These are phyloP conservation scores for Penicillium sp. DNA, from an alignment of 2,329 filamentous ascomycete species.

Conservation along the genomic window DNA sequence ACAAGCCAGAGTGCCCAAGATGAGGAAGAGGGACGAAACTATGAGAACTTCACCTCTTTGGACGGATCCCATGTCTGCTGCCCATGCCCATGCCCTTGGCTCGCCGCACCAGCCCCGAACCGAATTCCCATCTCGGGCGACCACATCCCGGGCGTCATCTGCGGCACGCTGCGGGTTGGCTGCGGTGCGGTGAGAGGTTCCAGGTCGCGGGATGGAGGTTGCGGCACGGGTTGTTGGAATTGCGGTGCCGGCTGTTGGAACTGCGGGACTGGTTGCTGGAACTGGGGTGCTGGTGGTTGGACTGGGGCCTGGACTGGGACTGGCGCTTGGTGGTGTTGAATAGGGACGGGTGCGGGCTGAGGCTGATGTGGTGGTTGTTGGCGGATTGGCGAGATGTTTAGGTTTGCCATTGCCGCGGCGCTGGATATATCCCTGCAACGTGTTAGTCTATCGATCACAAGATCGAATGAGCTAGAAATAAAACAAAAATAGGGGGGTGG, in stretches of 20 bases:
- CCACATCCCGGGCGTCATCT: conserved; percentile 66
- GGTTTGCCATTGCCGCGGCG: conserved; percentile 59
- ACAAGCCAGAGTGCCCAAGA: neutral
- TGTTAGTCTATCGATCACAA: conserved; percentile 10
- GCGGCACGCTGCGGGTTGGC: conserved; percentile 53
- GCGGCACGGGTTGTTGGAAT: conserved; percentile 31
- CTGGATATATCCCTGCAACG: conserved; percentile 59
- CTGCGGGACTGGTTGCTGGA: conserved; percentile 27
- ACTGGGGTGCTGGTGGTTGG: conserved; percentile 9
- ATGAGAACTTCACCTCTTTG: conserved; percentile 62
- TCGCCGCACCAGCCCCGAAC: conserved; percentile 57
- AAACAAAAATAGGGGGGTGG: neutral
- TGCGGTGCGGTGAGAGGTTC: conserved; percentile 53
- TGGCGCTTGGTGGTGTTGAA: conserved; percentile 43
- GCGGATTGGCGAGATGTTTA: conserved; percentile 52
- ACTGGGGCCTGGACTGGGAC: conserved; percentile 35
- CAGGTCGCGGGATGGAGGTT: conserved; percentile 17
- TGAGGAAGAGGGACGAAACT: neutral
- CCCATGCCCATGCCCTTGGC: conserved; percentile 45
- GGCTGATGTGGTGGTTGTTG: conserved; percentile 43
- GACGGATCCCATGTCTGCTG: conserved; percentile 63
- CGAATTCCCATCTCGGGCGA: conserved; percentile 80
- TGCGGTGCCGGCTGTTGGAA: neutral
- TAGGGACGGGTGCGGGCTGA: conserved; percentile 26
- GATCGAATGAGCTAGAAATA: neutral